These are phyloP conservation scores for Eimeria maxima DNA, from an alignment of 169 alveolate species.

Conservation along the genomic window DNA sequence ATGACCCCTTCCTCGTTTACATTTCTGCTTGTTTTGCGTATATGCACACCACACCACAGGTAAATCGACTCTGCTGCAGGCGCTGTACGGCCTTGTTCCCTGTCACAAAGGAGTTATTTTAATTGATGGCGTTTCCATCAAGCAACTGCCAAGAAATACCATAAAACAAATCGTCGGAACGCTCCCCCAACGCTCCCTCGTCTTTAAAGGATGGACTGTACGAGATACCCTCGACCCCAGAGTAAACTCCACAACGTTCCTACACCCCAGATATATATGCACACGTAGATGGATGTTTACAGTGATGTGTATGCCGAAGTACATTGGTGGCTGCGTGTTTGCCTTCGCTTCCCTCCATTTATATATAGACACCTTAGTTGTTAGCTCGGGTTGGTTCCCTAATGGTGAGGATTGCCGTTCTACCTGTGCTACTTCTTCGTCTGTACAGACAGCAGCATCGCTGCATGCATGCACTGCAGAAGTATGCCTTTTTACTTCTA, in stretches of 20 bases:
- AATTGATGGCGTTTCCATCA: slow-evolving; percentile 82
- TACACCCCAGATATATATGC: not conserved
- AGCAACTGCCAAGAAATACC: slow-evolving; percentile 67
- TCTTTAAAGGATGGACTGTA: slow-evolving; percentile 86
- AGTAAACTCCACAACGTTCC: not conserved
- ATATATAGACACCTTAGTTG: too few species aligned
- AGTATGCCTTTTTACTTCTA: too few species aligned
- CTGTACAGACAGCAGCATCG: too few species aligned
- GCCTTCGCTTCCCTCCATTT: too few species aligned
- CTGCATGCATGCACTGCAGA: too few species aligned
- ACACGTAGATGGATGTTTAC: too few species aligned
- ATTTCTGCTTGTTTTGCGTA: not conserved
- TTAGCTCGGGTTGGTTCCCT: not conserved
- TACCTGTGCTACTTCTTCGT: too few species aligned
- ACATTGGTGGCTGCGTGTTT: too few species aligned
- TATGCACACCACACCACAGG: slow-evolving; percentile 33
- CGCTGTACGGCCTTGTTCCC: slow-evolving; percentile 89
- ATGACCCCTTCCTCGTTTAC: not conserved
- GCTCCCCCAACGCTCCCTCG: slow-evolving; percentile 85
- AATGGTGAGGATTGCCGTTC: too few species aligned
- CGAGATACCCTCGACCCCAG: slow-evolving; percentile 85
- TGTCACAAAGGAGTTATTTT: slow-evolving; percentile 85
- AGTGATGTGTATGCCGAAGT: too few species aligned
- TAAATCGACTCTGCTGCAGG: slow-evolving; percentile 91
- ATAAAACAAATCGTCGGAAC: slow-evolving; percentile 83